Conservation (phyloP, 139 green algal genomes). For the Desmodesmus armatus region DNA sequence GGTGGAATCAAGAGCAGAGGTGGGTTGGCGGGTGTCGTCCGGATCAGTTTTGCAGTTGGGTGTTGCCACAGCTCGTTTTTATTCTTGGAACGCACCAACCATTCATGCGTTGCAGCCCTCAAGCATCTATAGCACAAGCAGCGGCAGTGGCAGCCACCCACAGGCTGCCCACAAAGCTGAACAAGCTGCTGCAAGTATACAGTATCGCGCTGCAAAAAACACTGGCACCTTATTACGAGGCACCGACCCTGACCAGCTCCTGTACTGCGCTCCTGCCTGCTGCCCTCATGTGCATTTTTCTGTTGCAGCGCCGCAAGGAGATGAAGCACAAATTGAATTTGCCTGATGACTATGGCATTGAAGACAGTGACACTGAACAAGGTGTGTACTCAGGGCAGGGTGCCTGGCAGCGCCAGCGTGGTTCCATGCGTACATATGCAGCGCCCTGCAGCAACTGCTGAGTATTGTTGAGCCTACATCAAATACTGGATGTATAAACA, state of each 20-base stretch:
- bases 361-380: constrained; percentile 34
- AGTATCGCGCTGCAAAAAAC: too few relatives aligned
- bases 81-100: too few relatives aligned
- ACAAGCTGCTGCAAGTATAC: constrained; percentile 2
- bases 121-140: background rate
- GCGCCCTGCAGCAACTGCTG: background rate
- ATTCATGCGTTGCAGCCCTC: background rate
- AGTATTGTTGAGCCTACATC: background rate
- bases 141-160: background rate
- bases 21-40: constrained; percentile 27
- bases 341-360: constrained; percentile 53
- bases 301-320: constrained; percentile 59
- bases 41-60: too few relatives aligned
- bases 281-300: background rate
- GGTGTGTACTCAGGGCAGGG: background rate
- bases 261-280: background rate
- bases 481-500: background rate
- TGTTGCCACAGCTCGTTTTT: too few relatives aligned
- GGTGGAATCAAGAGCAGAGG: constrained; percentile 65
- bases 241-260: too few relatives aligned
- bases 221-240: too few relatives aligned
- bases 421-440: background rate
- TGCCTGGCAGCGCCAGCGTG: background rate
- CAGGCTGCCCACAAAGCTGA: background rate
- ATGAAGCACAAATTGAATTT: constrained; percentile 62